Conservation (phyloP, 306 rosid genomes). For the Quercus robur region DNA sequence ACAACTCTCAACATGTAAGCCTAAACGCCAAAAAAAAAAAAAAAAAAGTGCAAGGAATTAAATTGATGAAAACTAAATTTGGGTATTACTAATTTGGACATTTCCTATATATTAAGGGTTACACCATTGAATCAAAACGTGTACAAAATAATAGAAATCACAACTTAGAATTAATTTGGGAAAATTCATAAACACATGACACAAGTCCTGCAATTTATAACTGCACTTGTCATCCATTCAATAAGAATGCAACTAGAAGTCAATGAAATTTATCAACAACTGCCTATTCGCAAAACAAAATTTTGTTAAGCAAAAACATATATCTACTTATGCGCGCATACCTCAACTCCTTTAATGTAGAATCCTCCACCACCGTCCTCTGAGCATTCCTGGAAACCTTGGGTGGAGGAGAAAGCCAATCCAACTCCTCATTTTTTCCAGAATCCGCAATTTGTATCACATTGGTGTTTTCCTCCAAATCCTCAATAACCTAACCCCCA, state of each 20-base stretch:
- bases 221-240: neutral
- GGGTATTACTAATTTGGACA: neutral
- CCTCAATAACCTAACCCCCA: slow-evolving; percentile 42
- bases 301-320: neutral
- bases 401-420: slow-evolving; percentile 95
- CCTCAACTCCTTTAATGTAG: slow-evolving; percentile 75
- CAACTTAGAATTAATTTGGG: neutral
- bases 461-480: slow-evolving; percentile 22
- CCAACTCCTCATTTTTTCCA: slow-evolving; percentile 66
- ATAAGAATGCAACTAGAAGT: neutral
- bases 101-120: neutral
- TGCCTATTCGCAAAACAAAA: neutral
- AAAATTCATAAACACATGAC: neutral
- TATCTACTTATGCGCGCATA: slow-evolving; percentile 11
- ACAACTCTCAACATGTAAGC: neutral
- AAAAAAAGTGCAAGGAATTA: neutral
- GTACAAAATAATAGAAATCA: neutral
- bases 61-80: neutral
- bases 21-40: neutral
- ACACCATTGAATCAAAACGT: neutral
- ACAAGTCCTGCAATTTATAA: neutral
- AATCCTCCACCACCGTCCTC: slow-evolving; percentile 39
- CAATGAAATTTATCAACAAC: neutral
- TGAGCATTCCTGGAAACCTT: slow-evolving; percentile 32
- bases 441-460: slow-evolving; percentile 28